Base-by-base conservation (phyloP, 2,329 filamentous ascomycete species). In the Chaetothyriales sp. region DNA sequence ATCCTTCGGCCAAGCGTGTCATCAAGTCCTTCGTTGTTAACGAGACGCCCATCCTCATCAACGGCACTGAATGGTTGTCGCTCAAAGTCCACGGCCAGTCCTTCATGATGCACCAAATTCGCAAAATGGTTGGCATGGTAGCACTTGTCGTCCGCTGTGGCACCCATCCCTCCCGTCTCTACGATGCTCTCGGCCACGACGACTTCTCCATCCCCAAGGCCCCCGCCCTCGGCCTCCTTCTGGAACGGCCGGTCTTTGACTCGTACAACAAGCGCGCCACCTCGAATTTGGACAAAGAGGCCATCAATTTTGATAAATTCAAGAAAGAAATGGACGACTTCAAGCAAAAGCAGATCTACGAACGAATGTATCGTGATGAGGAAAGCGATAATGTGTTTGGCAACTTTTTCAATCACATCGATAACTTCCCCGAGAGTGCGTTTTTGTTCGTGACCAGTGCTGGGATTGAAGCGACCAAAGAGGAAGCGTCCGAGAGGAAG, bases 71-170 rank as follows among this genome's bases (percentile, higher is more conserved):
- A 72, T 98, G 92, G 92, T 75, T 98, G 4, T 92, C 85, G 44
- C 75, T 97, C 59, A 95, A 94, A 66, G 89, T 98, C 20, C 92
- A 98, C 68, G 92, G 92, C 0, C 92, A 98, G 69, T 90, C 85
- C 64, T 98, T 98, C 76, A 98, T 98, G 92, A 98, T 98, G 92
- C 92, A 98, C 69, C 92, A 98, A 72, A 98, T 98, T 68, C 84
- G 92, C 63, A 98, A 97, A 71, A 97, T 98, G 92, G 87, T 98
- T 15, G 88, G 86, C 52, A 89, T 98, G 84, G 87, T 82, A 7
- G 81, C 87, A 33, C 75, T 98, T 54, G 74, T 90, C 5, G 84
- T 94, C 5, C 83, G 92, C 40, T 94, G 86, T 66, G 92, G 88
- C 48, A 83, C 83, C n/a, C 75, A 85, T 3, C 73, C 82, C 3